phyloP scores from a whole-genome alignment of 768 basidiomycete species.

The Rhizopogon vesiculosus region DNA sequence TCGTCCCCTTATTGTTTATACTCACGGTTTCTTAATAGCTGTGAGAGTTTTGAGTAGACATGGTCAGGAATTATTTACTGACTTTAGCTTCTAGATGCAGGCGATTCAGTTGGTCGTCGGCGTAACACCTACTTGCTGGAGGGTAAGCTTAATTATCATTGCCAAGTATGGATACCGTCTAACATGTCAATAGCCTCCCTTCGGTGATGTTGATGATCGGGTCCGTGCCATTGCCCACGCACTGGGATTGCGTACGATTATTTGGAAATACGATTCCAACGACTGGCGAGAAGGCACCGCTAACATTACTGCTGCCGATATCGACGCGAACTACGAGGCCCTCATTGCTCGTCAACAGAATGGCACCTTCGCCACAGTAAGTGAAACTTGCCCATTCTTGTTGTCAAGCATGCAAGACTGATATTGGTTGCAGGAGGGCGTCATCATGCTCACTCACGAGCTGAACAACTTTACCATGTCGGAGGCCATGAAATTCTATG shows the following conservation, averaged over 20 bases:
- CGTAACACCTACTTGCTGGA: conserved; percentile 58
- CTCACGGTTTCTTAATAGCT: conserved; percentile 9
- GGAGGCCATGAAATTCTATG: conserved; percentile 51
- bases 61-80: background rate
- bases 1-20: background rate
- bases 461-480: conserved; percentile 58
- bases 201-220: conserved; percentile 70
- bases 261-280: conserved; percentile 68
- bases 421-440: conserved; percentile 33
- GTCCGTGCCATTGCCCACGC: conserved; percentile 65
- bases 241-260: conserved; percentile 64
- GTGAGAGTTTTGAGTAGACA: conserved; percentile 10
- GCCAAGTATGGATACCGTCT: background rate
- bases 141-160: conserved; percentile 29
- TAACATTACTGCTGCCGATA: conserved; percentile 36
- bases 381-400: background rate
- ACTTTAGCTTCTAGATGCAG: conserved; percentile 32
- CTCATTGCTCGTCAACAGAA: conserved; percentile 44
- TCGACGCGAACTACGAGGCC: conserved; percentile 49
- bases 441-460: conserved; percentile 55
- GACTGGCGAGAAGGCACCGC: conserved; percentile 67
- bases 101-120: conserved; percentile 50
- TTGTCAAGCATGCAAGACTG: background rate
- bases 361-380: conserved; percentile 37
- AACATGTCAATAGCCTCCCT: conserved; percentile 43